Percentiles rank a stretch among this genome's conserved stretches.
phyloP scores from a whole-genome alignment of 139 green algal species.

The Chlamydomonas incerta region DNA sequence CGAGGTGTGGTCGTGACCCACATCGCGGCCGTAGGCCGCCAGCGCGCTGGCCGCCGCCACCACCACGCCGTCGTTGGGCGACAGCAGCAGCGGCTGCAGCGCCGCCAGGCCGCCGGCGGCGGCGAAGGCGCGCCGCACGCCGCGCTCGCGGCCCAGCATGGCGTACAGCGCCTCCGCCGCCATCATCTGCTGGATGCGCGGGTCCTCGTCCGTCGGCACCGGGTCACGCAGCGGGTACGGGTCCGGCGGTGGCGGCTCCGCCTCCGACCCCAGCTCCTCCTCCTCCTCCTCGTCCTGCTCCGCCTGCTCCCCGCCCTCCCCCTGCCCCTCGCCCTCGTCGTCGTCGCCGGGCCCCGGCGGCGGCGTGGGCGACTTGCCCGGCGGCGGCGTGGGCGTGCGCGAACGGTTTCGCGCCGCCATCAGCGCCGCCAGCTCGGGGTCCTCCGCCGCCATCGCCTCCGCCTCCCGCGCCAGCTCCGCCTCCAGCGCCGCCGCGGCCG shows the following conservation, averaged over 20 bases:
- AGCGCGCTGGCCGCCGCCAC: conserved; percentile 28
- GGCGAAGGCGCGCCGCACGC: conserved; percentile 42
- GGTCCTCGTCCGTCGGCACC: conserved; percentile 20
- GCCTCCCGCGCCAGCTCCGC: conserved; percentile 19
- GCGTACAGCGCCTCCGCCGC: conserved; percentile 52
- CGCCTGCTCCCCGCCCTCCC: background rate
- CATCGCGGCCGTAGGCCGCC: conserved; percentile 44
- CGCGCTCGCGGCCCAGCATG: conserved; percentile 48
- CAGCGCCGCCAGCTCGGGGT: conserved; percentile 20
- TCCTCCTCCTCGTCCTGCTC: background rate
- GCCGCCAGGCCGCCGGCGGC: conserved; percentile 23
- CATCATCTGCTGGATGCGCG: conserved; percentile 35
- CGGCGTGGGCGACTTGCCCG: background rate
- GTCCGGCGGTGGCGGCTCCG: background rate
- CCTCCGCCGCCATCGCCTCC: conserved; percentile 28
- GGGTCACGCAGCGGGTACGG: conserved; percentile 1
- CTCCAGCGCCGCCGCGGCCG: conserved; percentile 21
- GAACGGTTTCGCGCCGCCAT: background rate
- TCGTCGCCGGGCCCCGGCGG: background rate
- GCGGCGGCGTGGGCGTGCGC: background rate
- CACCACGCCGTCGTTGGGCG: conserved; percentile 28
- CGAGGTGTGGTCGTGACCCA: conserved; percentile 17
- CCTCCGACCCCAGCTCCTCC: background rate
- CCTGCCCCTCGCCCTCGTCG: background rate
- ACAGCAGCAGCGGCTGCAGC: conserved; percentile 27